A percentile compares a stretch with the other conserved stretches of the same genome.
Evolutionary conservation across 305 asterid species (phyloP).

Genomic region (Solanum aculeatissimum): DNA sequence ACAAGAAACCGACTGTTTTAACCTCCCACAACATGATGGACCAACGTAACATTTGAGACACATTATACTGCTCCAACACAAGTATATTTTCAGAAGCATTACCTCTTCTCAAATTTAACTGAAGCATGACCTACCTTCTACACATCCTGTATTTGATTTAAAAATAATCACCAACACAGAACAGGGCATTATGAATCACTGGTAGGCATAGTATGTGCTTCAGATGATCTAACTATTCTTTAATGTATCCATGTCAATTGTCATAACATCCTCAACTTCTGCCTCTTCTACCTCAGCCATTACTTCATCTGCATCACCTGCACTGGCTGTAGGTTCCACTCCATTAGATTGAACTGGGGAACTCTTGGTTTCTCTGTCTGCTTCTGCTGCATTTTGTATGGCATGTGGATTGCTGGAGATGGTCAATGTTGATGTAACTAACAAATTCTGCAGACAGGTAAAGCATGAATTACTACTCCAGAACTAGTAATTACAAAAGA

Average conservation of each 20-base stretch:
- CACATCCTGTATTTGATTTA: background rate
- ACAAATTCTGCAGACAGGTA: constrained; percentile 49
- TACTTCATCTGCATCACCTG: constrained; percentile 58
- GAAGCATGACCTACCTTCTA: background rate
- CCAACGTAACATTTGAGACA: background rate
- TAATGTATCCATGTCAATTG: constrained; percentile 58
- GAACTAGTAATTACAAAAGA: background rate
- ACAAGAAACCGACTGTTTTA: background rate
- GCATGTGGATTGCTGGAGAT: constrained; percentile 30
- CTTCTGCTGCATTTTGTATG: constrained; percentile 27
- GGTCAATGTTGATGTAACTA: constrained; percentile 60
- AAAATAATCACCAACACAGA: background rate
- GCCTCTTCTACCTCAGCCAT: constrained; percentile 72
- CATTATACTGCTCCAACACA: background rate
- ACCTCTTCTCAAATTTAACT: background rate
- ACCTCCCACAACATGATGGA: background rate
- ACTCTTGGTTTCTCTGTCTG: constrained; percentile 17
- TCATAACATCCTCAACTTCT: constrained; percentile 41
- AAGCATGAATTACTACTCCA: background rate
- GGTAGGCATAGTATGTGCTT: constrained; percentile 36
- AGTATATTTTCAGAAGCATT: background rate
- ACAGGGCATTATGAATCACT: constrained; percentile 18
- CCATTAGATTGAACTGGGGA: constrained; percentile 34
- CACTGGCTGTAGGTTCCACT: constrained; percentile 19
- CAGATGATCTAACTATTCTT: constrained; percentile 46